These are phyloP conservation scores for Alternaria dauci DNA, from an alignment of 2,329 filamentous ascomycete genomes.

Conservation along the genomic window DNA sequence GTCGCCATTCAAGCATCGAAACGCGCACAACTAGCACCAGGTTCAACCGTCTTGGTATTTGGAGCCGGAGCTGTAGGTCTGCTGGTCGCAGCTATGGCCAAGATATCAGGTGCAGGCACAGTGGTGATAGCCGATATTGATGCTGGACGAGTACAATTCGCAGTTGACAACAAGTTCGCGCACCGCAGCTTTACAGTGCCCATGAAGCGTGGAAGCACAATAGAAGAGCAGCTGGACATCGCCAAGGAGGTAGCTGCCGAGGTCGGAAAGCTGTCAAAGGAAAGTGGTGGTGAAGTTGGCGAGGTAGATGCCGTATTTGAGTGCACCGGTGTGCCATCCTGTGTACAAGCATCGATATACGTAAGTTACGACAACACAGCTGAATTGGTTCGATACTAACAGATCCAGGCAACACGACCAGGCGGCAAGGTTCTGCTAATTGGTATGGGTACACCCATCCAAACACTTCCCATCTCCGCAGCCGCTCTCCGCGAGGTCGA, in stretches of 20 bases:
- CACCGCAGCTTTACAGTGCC: constrained; percentile 57
- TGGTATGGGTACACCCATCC: constrained; percentile 80
- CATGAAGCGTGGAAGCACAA: constrained; percentile 56
- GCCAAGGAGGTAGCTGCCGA: constrained; percentile 60
- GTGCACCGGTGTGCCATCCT: constrained; percentile 78
- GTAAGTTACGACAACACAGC: constrained; percentile 48
- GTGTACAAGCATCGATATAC: constrained; percentile 78
- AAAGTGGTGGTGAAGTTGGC: constrained; percentile 47
- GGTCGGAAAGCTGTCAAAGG: constrained; percentile 50
- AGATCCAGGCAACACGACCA: constrained; percentile 63
- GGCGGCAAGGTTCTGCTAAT: constrained; percentile 79
- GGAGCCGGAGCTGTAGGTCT: constrained; percentile 69
- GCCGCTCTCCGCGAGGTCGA: constrained; percentile 79
- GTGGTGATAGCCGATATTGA: constrained; percentile 71
- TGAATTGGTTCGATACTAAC: background rate
- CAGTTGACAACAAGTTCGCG: constrained; percentile 60
- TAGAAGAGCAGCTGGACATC: constrained; percentile 63
- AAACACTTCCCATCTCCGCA: constrained; percentile 76
- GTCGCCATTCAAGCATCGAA: constrained; percentile 68
- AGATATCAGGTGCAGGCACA: constrained; percentile 61
- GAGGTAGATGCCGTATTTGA: constrained; percentile 77
- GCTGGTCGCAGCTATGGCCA: constrained; percentile 65
- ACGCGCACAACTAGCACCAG: constrained; percentile 59
- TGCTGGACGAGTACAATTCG: constrained; percentile 64
- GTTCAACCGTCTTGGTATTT: constrained; percentile 64